Evolutionary conservation across 768 basidiomycete genomes (phyloP).

Genomic region (Mycena rebaudengoi): DNA sequence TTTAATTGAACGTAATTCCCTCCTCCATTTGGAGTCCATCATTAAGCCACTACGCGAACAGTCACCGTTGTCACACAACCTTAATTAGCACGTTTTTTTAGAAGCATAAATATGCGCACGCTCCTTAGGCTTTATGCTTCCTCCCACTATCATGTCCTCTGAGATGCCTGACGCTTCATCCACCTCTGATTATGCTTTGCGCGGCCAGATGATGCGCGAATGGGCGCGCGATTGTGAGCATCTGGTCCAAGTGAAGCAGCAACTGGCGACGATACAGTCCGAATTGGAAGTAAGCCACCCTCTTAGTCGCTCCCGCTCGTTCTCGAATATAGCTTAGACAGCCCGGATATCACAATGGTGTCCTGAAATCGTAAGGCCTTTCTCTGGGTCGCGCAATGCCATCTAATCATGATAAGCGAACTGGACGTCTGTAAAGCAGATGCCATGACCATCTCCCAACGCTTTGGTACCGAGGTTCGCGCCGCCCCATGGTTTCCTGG

Average conservation of each 20-base stretch:
- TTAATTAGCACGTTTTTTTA: background rate
- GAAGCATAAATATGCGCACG: no score
- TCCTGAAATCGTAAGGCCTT: background rate
- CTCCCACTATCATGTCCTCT: background rate
- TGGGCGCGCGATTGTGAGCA: background rate
- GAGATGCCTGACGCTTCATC: background rate
- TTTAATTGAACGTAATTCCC: constrained; percentile 4
- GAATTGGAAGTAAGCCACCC: constrained; percentile 8
- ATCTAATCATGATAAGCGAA: background rate
- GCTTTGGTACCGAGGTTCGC: no score
- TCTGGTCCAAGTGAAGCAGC: background rate
- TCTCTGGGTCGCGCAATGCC: background rate
- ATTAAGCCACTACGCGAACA: background rate
- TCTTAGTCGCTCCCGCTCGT: background rate
- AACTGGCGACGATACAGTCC: background rate
- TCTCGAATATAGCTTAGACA: background rate
- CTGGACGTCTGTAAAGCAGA: background rate
- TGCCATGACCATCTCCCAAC: no score
- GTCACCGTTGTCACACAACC: background rate
- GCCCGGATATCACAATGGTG: background rate
- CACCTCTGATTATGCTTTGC: background rate
- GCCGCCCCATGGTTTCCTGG: no score
- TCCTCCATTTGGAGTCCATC: background rate
- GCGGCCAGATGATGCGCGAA: background rate
- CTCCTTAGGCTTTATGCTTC: no score